Evolutionary conservation across 2,329 filamentous ascomycete genomes (phyloP).

Genomic region (Pseudocercospora fuligena): DNA sequence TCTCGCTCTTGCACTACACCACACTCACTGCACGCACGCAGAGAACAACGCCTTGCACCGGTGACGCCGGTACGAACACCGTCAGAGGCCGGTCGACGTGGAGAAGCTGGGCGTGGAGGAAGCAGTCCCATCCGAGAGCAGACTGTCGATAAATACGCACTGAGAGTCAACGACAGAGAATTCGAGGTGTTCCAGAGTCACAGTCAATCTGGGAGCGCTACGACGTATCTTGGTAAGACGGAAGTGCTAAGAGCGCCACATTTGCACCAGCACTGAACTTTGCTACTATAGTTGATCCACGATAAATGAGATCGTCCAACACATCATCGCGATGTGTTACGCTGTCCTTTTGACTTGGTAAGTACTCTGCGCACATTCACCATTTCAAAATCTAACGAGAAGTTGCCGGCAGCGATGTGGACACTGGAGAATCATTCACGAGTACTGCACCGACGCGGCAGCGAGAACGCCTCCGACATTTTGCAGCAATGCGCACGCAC

Average conservation of each 20-base stretch:
- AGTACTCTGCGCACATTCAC: background rate
- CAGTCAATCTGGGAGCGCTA: background rate
- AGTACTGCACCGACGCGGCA: slow-evolving; percentile 1
- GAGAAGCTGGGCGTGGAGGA: background rate
- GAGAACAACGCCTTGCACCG: background rate
- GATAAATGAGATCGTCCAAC: background rate
- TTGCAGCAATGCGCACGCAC: slow-evolving; percentile 5
- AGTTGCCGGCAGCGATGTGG: background rate
- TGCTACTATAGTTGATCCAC: background rate
- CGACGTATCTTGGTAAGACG: background rate
- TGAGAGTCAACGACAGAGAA: background rate
- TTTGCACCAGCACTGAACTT: slow-evolving; percentile 1
- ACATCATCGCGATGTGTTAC: slow-evolving; percentile 7
- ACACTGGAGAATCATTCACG: slow-evolving; percentile 9
- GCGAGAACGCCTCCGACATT: background rate
- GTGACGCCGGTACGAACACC: background rate
- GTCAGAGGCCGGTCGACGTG: background rate
- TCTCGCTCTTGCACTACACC: background rate
- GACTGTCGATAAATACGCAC: background rate
- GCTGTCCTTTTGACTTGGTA: slow-evolving; percentile 4
- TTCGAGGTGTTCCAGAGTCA: background rate
- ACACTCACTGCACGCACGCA: background rate
- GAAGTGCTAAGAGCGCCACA: background rate
- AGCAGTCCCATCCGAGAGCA: background rate
- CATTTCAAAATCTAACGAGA: background rate